phyloP scores from a whole-genome alignment of 2,329 filamentous ascomycete species.

The Stagonosporopsis cucurbitacearum region DNA sequence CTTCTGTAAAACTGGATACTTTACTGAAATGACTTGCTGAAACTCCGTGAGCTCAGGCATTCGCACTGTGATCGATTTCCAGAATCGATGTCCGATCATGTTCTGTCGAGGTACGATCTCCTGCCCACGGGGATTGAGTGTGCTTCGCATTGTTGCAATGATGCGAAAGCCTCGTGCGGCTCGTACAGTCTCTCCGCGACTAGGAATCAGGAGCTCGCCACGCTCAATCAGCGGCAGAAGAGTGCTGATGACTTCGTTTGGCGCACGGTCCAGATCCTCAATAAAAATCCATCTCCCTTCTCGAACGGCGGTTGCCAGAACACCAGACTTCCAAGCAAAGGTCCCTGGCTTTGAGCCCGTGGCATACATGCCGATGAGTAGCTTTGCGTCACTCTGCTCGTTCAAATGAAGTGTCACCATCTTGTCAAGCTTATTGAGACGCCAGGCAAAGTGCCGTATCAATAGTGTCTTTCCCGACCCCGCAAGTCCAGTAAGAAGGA shows the following conservation, averaged over 20 bases:
- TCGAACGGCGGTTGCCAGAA: constrained; percentile 89
- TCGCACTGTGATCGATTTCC: constrained; percentile 76
- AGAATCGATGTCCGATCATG: constrained; percentile 84
- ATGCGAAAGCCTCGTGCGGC: constrained; percentile 87
- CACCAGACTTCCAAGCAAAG: constrained; percentile 90
- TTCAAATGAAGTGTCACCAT: constrained; percentile 97
- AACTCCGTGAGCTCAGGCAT: constrained; percentile 74
- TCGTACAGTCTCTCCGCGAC: constrained; percentile 81
- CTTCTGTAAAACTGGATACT: constrained; percentile 71
- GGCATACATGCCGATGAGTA: constrained; percentile 92
- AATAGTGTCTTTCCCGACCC: constrained; percentile 91
- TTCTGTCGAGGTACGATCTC: constrained; percentile 70
- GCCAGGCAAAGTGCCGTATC: constrained; percentile 79
- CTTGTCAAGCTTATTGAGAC: constrained; percentile 76
- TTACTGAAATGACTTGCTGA: constrained; percentile 72
- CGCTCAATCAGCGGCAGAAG: constrained; percentile 91
- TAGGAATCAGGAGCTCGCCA: constrained; percentile 88
- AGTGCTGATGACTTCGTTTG: constrained; percentile 92
- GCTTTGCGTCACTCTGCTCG: constrained; percentile 97
- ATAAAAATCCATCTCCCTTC: constrained; percentile 97
- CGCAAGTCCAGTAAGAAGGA: constrained; percentile 81
- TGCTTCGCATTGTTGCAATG: constrained; percentile 86
- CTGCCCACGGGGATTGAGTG: constrained; percentile 69
- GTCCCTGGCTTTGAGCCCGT: constrained; percentile 86
- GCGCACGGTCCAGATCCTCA: constrained; percentile 93